Percentiles rank a stretch among this genome's conserved stretches.
These are phyloP conservation scores for Williopsis jadinii DNA, from an alignment of 1,139 yeast genomes.

Conservation along the genomic window DNA sequence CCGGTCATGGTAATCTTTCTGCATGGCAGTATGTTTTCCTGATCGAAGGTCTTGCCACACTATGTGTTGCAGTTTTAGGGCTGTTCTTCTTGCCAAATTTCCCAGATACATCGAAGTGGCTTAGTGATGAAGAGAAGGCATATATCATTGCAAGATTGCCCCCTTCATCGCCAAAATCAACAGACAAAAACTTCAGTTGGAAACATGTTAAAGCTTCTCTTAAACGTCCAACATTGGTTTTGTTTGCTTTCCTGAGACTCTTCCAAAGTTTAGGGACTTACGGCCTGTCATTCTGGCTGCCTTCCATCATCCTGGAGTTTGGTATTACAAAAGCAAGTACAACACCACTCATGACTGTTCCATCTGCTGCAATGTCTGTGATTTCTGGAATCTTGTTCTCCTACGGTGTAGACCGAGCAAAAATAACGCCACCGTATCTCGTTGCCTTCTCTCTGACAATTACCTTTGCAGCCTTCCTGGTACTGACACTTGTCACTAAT, in stretches of 20 bases:
- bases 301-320: slow-evolving; percentile 23
- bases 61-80: slow-evolving; percentile 34
- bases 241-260: slow-evolving; percentile 31
- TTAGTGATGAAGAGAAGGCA: slow-evolving; percentile 29
- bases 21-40: slow-evolving; percentile 25
- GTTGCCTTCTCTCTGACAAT: slow-evolving; percentile 1
- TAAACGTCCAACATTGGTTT: slow-evolving; percentile 33
- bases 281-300: slow-evolving; percentile 25
- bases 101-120: slow-evolving; percentile 37
- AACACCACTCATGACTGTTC: slow-evolving; percentile 8
- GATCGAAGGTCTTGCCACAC: slow-evolving; percentile 35
- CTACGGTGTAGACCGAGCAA: slow-evolving; percentile 6
- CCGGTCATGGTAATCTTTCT: not conserved
- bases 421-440: slow-evolving; percentile 3
- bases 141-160: slow-evolving; percentile 21
- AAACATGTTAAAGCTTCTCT: slow-evolving; percentile 5
- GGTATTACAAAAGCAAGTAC: slow-evolving; percentile 20
- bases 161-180: slow-evolving; percentile 17
- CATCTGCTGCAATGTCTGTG: slow-evolving; percentile 6
- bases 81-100: slow-evolving; percentile 31
- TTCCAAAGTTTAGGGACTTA: slow-evolving; percentile 26
- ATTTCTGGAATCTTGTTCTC: slow-evolving; percentile 9
- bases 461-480: slow-evolving; percentile 5
- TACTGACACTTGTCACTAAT: slow-evolving; percentile 5
- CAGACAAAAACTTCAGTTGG: slow-evolving; percentile 28